Base-by-base conservation (phyloP, 805 yeast genomes). In the Spathaspora girioi region DNA sequence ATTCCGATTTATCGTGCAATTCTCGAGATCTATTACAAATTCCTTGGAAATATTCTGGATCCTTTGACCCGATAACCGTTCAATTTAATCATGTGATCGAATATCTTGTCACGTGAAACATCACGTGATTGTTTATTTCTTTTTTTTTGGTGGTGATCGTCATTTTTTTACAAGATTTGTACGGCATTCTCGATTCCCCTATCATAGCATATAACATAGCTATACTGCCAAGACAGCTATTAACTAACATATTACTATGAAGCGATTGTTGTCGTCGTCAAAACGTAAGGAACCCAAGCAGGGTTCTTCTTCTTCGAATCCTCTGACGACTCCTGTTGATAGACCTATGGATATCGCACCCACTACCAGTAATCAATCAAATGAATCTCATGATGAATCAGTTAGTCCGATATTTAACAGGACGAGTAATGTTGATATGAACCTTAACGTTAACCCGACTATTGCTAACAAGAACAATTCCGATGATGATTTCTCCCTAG, bases 401-500 rank as follows among this genome's bases (percentile, higher is more conserved):
- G 54, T 69, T 19, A 61, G 56, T 41, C 72, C 69, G 19, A 70
- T 71, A 61, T 71, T 72, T 55, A 15, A 43, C 18, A 12, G 45
- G 40, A n/a, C 50, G n/a, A 18, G 10, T 5, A 50, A 48, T 32
- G 63, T 71, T 50, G 58, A 57, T 43, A 58, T 61, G 12, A 56
- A 53, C 47, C 61, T 71, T 46, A 71, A 70, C 55, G 54, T 71
- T 32, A 71, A 72, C 52, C 77, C 77, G 1, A 61, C 69, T 7
- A 69, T 71, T 48, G 40, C 18, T 14, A 15, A 59, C 58, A 59
- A 57, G 59, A 45, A 42, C 8, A 14, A 31, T 31, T 10, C 12
- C n/a, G 26, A 23, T 23, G 45, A 42, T 23, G 45, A 42, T 42
- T 35, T 35, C 14, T 14, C 17, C 8, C 15, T 35, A 7, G 40